Evolutionary conservation across 257 asterid species (phyloP).

Genomic region (Orobanche coerulescens): DNA sequence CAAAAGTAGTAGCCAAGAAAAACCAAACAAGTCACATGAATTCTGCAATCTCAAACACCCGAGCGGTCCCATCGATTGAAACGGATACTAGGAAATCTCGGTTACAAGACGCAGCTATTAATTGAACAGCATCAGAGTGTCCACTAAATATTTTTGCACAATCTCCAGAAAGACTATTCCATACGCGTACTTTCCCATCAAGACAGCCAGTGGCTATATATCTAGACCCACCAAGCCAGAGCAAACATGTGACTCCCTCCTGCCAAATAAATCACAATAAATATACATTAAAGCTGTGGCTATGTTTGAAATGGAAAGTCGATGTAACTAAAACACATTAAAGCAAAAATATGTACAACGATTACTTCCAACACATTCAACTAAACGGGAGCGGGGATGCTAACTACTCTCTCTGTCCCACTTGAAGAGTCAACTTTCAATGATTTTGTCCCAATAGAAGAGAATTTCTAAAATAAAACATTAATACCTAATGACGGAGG

Average conservation of each 20-base stretch:
- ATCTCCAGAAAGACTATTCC: constrained; percentile 83
- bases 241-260: constrained; percentile 67
- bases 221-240: constrained; percentile 57
- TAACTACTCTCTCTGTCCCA: no score
- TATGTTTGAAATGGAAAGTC: neutral
- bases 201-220: constrained; percentile 61
- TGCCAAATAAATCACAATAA: constrained; percentile 17
- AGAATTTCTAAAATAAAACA: no score
- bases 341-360: neutral
- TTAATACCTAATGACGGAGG: no score
- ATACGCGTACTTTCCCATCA: constrained; percentile 68
- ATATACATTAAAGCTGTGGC: neutral
- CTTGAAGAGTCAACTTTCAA: no score
- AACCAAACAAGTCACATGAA: no score
- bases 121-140: constrained; percentile 59
- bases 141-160: constrained; percentile 55
- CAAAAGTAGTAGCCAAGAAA: no score
- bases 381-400: no score
- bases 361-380: no score
- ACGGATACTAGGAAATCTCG: constrained; percentile 63
- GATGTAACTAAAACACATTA: no score
- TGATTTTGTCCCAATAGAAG: no score
- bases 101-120: constrained; percentile 41
- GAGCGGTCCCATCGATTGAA: constrained; percentile 67
- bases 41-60: constrained; percentile 73